Conservation (phyloP, 768 basidiomycete species). For the Boletus tylopilopsis region DNA sequence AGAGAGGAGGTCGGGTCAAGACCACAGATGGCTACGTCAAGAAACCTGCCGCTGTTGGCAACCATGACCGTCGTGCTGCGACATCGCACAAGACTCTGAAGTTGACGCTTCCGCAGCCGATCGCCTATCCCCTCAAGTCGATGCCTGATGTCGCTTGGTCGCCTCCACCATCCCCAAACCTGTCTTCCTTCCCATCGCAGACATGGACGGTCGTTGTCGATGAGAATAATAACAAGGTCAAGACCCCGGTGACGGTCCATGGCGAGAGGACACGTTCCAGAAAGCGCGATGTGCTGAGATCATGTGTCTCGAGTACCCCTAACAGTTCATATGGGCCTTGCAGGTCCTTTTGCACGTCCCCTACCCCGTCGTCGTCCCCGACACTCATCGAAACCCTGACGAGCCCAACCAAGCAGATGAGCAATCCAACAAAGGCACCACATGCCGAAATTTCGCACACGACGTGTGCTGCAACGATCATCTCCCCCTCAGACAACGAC, state of each 20-base stretch:
- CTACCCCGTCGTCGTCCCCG: not conserved
- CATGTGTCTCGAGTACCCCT: too few species aligned
- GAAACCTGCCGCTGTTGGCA: not conserved
- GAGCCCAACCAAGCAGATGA: not conserved
- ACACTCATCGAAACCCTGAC: not conserved
- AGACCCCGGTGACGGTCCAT: not conserved
- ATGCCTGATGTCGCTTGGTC: not conserved
- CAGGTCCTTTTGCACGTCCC: not conserved
- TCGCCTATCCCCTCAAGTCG: not conserved
- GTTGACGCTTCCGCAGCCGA: not conserved
- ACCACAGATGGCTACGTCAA: too few species aligned
- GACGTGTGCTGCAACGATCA: not conserved
- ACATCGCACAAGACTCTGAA: not conserved
- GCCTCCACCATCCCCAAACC: not conserved
- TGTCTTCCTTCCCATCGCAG: slow-evolving; percentile 7
- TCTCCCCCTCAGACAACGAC: not conserved
- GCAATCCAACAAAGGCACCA: not conserved
- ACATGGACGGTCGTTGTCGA: not conserved
- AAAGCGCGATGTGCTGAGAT: not conserved
- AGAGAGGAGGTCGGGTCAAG: not conserved
- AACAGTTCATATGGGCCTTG: not conserved
- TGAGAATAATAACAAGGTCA: not conserved
- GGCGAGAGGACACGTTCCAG: not conserved
- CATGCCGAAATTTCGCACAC: not conserved
- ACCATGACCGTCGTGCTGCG: too few species aligned